Evolutionary conservation across 2,329 filamentous ascomycete genomes (phyloP), one percentile per base, ranked within the genome.

Genomic region (Ustilaginoidea virens): DNA sequence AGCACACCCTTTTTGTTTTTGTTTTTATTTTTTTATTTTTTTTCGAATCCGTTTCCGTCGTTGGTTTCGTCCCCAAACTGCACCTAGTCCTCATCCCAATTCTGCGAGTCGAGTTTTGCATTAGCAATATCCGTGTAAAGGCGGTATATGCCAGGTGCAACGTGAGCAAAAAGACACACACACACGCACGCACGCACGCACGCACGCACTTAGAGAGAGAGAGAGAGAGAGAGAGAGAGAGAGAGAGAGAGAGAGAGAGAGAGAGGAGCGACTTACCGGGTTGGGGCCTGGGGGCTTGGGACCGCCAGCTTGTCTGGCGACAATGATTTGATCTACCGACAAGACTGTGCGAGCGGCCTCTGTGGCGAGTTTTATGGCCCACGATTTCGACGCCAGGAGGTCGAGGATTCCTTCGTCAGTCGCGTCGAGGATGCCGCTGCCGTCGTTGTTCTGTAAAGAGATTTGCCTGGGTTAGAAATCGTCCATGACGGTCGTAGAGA

Each of bases 321-420:
- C 90, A 51, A 98, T 98, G 49, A 98, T 98, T 61, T 98, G 92
- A 57, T 98, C 90, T 22, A 98, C 90, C 27, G 85, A 92, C 39
- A 98, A 63, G 17, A 98, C 80, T 27, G 90, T 98, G 46, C 90
- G 72, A 30, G 85, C 87, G 23, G 90, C 79, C 58, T 98, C 90
- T 15, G 87, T 94, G 21, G 90, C 92, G 39, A 98, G 67, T 61
- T 90, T 90, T 56, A 98, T 93, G 26, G 90, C 90, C 87, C 86
- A 96, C 49, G 75, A 77, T 69, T 98, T 98, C 40, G 80, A 75
- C 36, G 86, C 74, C 59, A 96, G 69, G 24, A 98, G 67, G 51
- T 98, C 92, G 31, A 98, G 66, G 41, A 98, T 94, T 29, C 83
- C 83, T 45, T 86, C 75, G 17, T 90, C 74, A 45, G 80, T 76